phyloP scores from a whole-genome alignment of 2,329 filamentous ascomycete species.

The Neoascochyta sp. region DNA sequence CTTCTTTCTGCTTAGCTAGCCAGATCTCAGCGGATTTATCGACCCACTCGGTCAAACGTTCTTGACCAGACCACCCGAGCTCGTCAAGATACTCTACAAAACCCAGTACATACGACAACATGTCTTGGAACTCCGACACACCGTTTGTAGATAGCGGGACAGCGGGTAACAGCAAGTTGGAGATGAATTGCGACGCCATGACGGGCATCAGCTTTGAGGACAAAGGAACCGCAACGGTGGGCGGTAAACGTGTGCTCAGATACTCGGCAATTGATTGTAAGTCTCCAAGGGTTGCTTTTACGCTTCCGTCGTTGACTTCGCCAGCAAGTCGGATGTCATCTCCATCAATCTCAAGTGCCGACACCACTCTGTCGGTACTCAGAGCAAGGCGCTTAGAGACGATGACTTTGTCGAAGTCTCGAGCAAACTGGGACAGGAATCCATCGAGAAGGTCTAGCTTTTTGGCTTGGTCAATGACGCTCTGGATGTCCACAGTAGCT shows the following conservation, averaged over 20 bases:
- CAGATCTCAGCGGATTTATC: constrained; percentile 76
- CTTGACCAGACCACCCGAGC: constrained; percentile 59
- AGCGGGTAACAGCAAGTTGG: constrained; percentile 68
- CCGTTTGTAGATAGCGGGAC: constrained; percentile 72
- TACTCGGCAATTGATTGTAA: constrained; percentile 47
- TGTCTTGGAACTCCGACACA: constrained; percentile 67
- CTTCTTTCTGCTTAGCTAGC: constrained; percentile 79
- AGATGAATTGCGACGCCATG: constrained; percentile 65
- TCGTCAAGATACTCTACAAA: constrained; percentile 63
- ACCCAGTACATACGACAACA: constrained; percentile 59
- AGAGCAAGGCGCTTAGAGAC: constrained; percentile 55
- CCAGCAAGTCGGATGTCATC: constrained; percentile 34
- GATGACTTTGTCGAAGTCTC: constrained; percentile 59
- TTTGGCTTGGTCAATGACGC: constrained; percentile 34
- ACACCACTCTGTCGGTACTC: constrained; percentile 34
- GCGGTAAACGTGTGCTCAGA: constrained; percentile 50
- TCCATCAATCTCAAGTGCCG: constrained; percentile 31
- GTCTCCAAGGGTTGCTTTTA: constrained; percentile 30
- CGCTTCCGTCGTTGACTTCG: constrained; percentile 23
- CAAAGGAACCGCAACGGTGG: constrained; percentile 51
- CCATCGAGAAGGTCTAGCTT: constrained; percentile 44
- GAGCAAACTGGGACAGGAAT: constrained; percentile 58
- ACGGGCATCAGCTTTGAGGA: constrained; percentile 67
- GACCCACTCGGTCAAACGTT: constrained; percentile 73
- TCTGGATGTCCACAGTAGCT: constrained; percentile 28